Conservation (phyloP, 1,284 basidiomycete species). For the Malassezia psittaci region DNA sequence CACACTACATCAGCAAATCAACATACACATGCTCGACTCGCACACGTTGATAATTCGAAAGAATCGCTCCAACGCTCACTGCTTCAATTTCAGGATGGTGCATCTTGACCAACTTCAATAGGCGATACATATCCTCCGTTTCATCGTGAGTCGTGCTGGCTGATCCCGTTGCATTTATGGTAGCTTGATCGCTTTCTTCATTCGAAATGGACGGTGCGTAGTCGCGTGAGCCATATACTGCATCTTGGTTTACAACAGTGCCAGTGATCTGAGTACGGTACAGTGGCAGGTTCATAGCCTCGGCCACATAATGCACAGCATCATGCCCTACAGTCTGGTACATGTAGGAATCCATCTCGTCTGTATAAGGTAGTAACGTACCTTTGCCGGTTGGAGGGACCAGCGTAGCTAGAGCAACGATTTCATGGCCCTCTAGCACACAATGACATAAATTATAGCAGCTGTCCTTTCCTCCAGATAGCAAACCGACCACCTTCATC, state of each 20-base stretch:
- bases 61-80: constrained; percentile 87
- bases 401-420: constrained; percentile 79
- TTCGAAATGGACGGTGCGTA: constrained; percentile 46
- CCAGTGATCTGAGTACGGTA: constrained; percentile 73
- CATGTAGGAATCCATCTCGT: constrained; percentile 96
- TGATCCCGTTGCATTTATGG: no score
- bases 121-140: constrained; percentile 81
- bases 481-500: constrained; percentile 89
- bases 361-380: constrained; percentile 50
- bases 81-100: constrained; percentile 73
- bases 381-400: constrained; percentile 65
- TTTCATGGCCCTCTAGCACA: constrained; percentile 70
- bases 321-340: constrained; percentile 97
- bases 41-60: constrained; percentile 93
- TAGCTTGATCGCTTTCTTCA: constrained; percentile 49
- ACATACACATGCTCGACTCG: constrained; percentile 84
- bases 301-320: constrained; percentile 74
- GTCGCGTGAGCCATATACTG: constrained; percentile 65
- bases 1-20: background rate
- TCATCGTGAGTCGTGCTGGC: constrained; percentile 56
- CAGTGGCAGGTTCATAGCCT: constrained; percentile 74
- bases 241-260: constrained; percentile 65
- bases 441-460: constrained; percentile 93
- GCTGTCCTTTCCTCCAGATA: constrained; percentile 96
- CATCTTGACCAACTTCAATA: constrained; percentile 61